These are phyloP conservation scores for Phlyctochytrium bullatum DNA, from an alignment of 192 early-diverging fungal species.

Conservation along the genomic window DNA sequence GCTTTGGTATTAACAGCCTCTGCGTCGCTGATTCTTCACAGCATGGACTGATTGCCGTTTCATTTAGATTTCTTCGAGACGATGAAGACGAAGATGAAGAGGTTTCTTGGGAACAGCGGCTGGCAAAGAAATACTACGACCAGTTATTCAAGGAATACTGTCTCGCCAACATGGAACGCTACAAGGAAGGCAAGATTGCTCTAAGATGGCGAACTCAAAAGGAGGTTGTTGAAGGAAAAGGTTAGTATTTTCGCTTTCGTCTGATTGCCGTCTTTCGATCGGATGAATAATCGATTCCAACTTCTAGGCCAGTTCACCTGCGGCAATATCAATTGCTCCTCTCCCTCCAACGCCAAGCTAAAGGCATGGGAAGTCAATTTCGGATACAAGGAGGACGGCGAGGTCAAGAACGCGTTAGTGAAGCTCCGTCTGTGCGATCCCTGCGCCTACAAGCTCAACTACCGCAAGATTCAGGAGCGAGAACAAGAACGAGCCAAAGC, in stretches of 20 bases:
- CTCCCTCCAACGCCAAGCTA: constrained; percentile 22
- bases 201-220: constrained; percentile 69
- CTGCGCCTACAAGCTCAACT: constrained; percentile 74
- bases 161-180: constrained; percentile 66
- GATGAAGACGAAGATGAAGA: constrained; percentile 40
- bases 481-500: constrained; percentile 26
- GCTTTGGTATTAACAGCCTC: not conserved
- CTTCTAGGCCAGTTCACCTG: constrained; percentile 70
- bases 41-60: not conserved
- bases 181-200: constrained; percentile 70
- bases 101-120: constrained; percentile 63
- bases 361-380: constrained; percentile 87
- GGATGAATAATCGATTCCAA: constrained; percentile 1
- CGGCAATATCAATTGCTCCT: constrained; percentile 54
- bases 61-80: constrained; percentile 52
- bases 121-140: constrained; percentile 85
- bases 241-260: constrained; percentile 15
- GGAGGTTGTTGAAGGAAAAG: constrained; percentile 68
- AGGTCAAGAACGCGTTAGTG: constrained; percentile 77
- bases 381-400: constrained; percentile 68
- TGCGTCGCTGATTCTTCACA: not conserved
- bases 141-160: constrained; percentile 84
- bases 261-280: not conserved
- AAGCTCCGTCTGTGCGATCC: constrained; percentile 71
- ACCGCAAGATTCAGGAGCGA: constrained; percentile 56